Evolutionary conservation across 2,329 filamentous ascomycete genomes (phyloP).

Genomic region (Aureobasidium sp.): DNA sequence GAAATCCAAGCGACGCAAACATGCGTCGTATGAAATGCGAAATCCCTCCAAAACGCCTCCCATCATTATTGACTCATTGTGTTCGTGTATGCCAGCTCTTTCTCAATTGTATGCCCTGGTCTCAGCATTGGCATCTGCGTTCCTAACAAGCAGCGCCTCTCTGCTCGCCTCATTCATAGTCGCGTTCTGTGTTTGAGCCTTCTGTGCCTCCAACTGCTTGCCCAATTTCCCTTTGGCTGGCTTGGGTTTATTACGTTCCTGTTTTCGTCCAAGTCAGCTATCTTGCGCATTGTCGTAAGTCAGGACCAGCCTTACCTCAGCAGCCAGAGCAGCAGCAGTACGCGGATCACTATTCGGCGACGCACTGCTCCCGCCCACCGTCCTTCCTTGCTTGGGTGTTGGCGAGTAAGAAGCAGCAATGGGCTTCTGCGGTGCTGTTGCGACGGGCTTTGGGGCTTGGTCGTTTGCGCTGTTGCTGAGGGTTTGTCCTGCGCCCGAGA

Average conservation of each 20-base stretch:
- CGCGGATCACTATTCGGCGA: conserved; percentile 48
- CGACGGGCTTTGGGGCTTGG: conserved; percentile 37
- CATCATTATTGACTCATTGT: neutral
- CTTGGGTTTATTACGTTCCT: conserved; percentile 60
- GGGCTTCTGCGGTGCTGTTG: conserved; percentile 17
- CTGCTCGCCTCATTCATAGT: conserved; percentile 60
- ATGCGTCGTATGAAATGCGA: neutral
- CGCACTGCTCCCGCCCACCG: conserved; percentile 23
- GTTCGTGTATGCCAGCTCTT: neutral
- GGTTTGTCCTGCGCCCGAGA: conserved; percentile 62
- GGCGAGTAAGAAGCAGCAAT: neutral
- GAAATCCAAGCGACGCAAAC: neutral
- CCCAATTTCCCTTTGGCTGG: conserved; percentile 58
- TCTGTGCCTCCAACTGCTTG: conserved; percentile 66
- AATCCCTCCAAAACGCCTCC: neutral
- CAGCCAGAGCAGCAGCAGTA: conserved; percentile 67
- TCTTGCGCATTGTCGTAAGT: conserved; percentile 1
- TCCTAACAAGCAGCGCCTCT: conserved; percentile 55
- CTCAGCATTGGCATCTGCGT: conserved; percentile 56
- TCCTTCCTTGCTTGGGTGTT: conserved; percentile 39
- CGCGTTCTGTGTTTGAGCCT: conserved; percentile 56
- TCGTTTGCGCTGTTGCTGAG: conserved; percentile 43
- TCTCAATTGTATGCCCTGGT: conserved; percentile 38
- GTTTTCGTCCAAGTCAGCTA: conserved; percentile 16
- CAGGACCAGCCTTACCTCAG: conserved; percentile 56